phyloP scores from a whole-genome alignment of 257 asterid species.

The Petunia axillaris region DNA sequence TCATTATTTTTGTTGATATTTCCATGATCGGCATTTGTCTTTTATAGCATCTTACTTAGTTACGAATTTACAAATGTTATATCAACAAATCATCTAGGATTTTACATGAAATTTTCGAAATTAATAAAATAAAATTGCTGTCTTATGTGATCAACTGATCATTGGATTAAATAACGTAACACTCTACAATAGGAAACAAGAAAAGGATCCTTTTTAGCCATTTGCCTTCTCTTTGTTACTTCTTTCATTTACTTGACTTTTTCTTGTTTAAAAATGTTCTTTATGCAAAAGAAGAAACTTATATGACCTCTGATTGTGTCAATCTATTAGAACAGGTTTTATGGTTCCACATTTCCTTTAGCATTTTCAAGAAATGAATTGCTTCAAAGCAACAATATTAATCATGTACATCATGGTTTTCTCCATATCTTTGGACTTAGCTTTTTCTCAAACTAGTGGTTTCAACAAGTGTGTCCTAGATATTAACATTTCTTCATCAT shows the following conservation, averaged over 20 bases:
- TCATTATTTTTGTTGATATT: neutral
- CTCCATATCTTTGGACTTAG: conserved; percentile 27
- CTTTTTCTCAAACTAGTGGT: neutral
- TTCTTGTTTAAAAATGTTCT: neutral
- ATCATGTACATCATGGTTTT: conserved; percentile 16
- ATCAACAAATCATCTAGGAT: neutral
- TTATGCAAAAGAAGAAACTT: neutral
- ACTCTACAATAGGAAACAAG: neutral
- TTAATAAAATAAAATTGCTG: too few species aligned
- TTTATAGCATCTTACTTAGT: neutral
- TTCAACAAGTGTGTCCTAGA: conserved; percentile 48
- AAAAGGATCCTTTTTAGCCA: neutral
- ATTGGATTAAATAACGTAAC: neutral
- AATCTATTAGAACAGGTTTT: neutral
- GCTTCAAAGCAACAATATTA: neutral
- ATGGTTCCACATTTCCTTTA: neutral
- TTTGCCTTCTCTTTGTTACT: neutral
- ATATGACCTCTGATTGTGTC: conserved; percentile 10
- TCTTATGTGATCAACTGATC: neutral
- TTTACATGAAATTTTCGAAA: neutral
- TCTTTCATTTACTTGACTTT: neutral
- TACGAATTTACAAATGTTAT: neutral
- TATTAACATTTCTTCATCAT: conserved; percentile 31
- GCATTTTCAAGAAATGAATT: conserved; percentile 34
- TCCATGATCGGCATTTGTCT: conserved; percentile 22